These are phyloP conservation scores for Radiomyces spectabilis DNA, from an alignment of 192 early-diverging fungal species.

Conservation along the genomic window DNA sequence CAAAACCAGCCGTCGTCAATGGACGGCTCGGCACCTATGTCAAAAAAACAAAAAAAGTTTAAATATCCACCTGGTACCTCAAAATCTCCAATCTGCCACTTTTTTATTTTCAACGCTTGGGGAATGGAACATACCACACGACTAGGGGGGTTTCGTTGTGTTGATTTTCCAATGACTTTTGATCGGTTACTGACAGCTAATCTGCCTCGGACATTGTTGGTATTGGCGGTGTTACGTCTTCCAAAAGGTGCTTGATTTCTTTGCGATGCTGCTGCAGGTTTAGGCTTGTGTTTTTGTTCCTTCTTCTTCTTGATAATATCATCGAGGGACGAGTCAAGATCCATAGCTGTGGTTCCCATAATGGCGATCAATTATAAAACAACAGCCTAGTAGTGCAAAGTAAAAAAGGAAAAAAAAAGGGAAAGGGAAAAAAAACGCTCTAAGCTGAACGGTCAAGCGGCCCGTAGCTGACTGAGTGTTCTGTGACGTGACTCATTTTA, in stretches of 20 bases:
- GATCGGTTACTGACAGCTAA: too few species aligned
- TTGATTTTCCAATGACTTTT: too few species aligned
- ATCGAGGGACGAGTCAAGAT: conserved; percentile 32
- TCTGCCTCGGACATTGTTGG: not conserved
- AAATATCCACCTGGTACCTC: too few species aligned
- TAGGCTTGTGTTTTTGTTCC: conserved; percentile 13
- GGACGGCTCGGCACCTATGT: not conserved
- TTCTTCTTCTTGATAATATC: conserved; percentile 32
- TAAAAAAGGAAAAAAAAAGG: not conserved
- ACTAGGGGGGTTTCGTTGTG: too few species aligned
- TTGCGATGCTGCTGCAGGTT: not conserved
- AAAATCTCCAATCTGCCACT: too few species aligned
- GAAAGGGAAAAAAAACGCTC: not conserved
- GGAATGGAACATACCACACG: too few species aligned
- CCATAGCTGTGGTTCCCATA: conserved; percentile 9
- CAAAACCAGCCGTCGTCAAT: not conserved
- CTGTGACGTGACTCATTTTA: too few species aligned
- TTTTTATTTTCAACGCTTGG: too few species aligned
- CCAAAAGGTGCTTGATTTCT: not conserved
- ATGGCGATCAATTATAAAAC: not conserved
- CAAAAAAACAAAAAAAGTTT: not conserved
- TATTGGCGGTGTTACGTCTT: not conserved
- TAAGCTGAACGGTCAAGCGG: not conserved
- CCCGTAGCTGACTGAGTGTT: too few species aligned
- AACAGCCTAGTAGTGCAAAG: not conserved